phyloP scores from a whole-genome alignment of 208 protist genomes.

The Trypanosoma scelopori region DNA sequence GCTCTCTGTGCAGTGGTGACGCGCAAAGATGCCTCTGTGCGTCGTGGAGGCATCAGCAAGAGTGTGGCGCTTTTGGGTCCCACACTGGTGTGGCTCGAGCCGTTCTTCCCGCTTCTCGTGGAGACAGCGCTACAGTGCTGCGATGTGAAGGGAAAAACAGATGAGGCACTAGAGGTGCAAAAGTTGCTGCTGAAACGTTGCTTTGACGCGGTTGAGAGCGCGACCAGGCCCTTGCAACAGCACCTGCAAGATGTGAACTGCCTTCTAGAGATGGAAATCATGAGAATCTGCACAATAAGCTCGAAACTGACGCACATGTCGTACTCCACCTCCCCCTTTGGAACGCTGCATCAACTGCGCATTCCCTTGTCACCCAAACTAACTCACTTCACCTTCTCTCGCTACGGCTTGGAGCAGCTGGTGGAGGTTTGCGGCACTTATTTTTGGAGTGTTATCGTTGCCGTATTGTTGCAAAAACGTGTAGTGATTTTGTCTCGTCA shows the following conservation, averaged over 20 bases:
- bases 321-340: conserved; percentile 50
- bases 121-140: conserved; percentile 72
- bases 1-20: conserved; percentile 75
- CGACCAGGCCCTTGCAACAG: conserved; percentile 24
- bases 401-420: conserved; percentile 66
- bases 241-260: conserved; percentile 10
- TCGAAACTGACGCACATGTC: conserved; percentile 34
- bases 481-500: conserved; percentile 73
- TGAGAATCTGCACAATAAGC: conserved; percentile 9
- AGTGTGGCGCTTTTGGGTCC: conserved; percentile 69
- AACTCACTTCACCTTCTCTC: conserved; percentile 47
- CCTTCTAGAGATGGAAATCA: conserved; percentile 19
- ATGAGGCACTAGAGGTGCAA: conserved; percentile 49
- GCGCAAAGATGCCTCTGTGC: conserved; percentile 51
- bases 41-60: conserved; percentile 81
- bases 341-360: conserved; percentile 37
- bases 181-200: conserved; percentile 51
- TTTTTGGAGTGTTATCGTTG: conserved; percentile 62
- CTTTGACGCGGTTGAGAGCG: conserved; percentile 53
- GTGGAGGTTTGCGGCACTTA: conserved; percentile 51
- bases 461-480: conserved; percentile 61
- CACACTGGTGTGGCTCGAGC: conserved; percentile 67
- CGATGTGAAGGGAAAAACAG: conserved; percentile 53
- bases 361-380: conserved; percentile 52
- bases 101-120: conserved; percentile 68